These are phyloP conservation scores for Sporobolus alterniflorus DNA, from an alignment of 202 grass and related monocot species.

Conservation along the genomic window DNA sequence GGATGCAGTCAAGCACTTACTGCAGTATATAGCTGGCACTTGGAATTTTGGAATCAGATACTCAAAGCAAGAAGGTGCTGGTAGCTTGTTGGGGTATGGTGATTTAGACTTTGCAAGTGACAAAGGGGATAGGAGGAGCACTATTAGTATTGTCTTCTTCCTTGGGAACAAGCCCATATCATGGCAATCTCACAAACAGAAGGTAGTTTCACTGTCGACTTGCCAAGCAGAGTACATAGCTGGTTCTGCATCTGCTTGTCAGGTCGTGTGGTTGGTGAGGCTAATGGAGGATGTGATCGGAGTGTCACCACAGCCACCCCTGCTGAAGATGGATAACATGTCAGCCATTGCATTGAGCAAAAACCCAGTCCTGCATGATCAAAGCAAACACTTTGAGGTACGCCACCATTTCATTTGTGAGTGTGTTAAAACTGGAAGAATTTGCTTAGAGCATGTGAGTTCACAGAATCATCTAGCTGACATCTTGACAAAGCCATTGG, in stretches of 20 bases:
- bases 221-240: not conserved
- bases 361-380: not conserved
- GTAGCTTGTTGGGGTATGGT: not conserved
- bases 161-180: accelerated
- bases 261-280: not conserved
- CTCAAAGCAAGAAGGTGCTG: accelerated
- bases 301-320: accelerated
- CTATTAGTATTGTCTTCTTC: not conserved
- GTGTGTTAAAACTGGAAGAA: not conserved
- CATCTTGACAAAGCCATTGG: not conserved
- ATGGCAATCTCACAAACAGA: not conserved
- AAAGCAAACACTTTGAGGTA: not conserved
- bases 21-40: not conserved
- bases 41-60: not conserved
- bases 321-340: not conserved
- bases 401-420: not conserved
- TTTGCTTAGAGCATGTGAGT: not conserved
- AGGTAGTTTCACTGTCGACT: not conserved
- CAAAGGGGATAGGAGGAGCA: not conserved
- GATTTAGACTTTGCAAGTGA: not conserved
- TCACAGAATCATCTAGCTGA: not conserved
- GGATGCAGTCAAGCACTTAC: not conserved
- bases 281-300: not conserved
- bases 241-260: too few species aligned
- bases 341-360: not conserved